Evolutionary conservation across 2,329 filamentous ascomycete genomes (phyloP), one percentile per base, ranked within the genome.

Genomic region (Pseudogymnoascus sp.): DNA sequence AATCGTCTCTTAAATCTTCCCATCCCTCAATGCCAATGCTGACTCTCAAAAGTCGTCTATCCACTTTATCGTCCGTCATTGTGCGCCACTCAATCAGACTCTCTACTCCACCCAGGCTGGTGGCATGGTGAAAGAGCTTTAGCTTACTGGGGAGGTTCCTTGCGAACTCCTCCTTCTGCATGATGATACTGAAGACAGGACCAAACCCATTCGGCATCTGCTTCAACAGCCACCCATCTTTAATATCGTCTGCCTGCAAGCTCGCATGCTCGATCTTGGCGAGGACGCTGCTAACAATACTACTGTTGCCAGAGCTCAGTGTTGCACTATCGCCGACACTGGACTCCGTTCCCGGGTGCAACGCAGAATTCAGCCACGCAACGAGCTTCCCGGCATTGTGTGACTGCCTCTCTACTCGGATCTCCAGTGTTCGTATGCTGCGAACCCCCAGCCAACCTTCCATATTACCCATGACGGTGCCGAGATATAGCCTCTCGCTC

Each of bases 141-240:
- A 97, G 75, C 73, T 89, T 89, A 70, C 87, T 89, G 3, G 94
- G 94, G 65, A 99, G 75, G 30, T 77, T 74, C 66, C 80, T 83
- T 3, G 94, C 92, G 59, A 82, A 71, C 1, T 78, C 76, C 63
- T 82, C 78, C 2, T 81, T 77, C 68, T 82, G 82, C 77, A 90
- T 81, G 62, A 81, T 80, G 22, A 97, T 79, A 3, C 87, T 82
- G 70, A 97, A 97, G 6, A 97, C 93, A 1, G 94, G 89, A 0
- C 92, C 92, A 72, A 86, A 97, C 0, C 94, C 94, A 66, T 85
- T 83, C 0, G 92, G 91, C 94, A 99, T 97, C 79, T 97, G 94
- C 74, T 82, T 81, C 68, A 79, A 75, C 70, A 97, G 74, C 93
- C 93, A 99, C 57, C 79, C 80, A 57, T 77, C 78, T 64, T 82